A percentile compares a stretch with the other conserved stretches of the same genome.
These are phyloP conservation scores for Eucalyptus sp. DNA, from an alignment of 345 rosid species.

Conservation along the genomic window DNA sequence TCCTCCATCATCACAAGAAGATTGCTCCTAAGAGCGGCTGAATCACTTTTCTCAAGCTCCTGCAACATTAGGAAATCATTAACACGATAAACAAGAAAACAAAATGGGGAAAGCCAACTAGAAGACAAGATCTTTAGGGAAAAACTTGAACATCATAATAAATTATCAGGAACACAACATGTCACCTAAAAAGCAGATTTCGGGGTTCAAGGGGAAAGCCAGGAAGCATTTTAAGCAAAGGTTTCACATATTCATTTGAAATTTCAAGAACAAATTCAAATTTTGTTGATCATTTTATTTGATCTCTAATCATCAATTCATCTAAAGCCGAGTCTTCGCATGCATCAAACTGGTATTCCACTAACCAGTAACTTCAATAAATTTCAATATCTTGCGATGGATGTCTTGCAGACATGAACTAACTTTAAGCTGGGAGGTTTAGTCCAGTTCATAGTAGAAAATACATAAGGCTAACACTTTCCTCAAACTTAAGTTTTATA, in stretches of 20 bases:
- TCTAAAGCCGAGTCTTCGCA: background rate
- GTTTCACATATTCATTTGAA: background rate
- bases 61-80: constrained; percentile 5
- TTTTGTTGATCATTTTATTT: background rate
- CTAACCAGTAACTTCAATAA: background rate
- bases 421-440: background rate
- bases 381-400: background rate
- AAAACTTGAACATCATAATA: background rate
- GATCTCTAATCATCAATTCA: background rate
- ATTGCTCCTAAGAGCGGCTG: constrained; percentile 82
- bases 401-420: background rate
- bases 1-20: constrained; percentile 84
- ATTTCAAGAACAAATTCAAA: background rate
- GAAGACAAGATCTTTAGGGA: background rate
- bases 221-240: background rate
- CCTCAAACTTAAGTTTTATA: no score
- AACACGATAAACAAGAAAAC: background rate
- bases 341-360: background rate
- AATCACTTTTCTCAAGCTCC: constrained; percentile 93
- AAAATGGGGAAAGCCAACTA: background rate
- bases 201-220: no score
- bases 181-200: background rate
- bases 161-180: background rate
- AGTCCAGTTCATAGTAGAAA: background rate
- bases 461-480: no score